Percentiles rank a stretch among this genome's conserved stretches.
Evolutionary conservation across 2,329 filamentous ascomycete species (phyloP).

Genomic region (Juglanconis sp.): DNA sequence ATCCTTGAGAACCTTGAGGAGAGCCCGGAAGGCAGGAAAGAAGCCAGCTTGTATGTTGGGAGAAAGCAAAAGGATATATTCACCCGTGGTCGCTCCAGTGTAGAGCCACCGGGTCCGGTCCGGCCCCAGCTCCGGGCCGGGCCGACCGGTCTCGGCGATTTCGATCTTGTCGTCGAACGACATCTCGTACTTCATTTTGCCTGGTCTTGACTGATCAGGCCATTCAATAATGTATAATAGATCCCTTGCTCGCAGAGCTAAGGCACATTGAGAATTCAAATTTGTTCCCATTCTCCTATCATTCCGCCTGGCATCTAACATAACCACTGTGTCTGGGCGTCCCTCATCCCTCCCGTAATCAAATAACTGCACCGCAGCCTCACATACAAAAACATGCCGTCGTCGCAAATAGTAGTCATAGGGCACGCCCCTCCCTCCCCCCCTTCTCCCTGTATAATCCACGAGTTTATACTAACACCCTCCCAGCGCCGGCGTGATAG

Average conservation of each 20-base stretch:
- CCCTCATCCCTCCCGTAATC: background rate
- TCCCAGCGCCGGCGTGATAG: constrained; percentile 50
- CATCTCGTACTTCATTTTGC: background rate
- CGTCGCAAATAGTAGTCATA: constrained; percentile 1
- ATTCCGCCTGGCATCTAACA: too few species aligned
- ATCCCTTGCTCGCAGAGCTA: background rate
- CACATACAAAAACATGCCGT: background rate
- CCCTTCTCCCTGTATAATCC: background rate
- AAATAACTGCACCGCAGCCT: background rate
- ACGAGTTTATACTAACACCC: background rate
- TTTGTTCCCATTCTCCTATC: too few species aligned
- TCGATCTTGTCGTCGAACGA: background rate
- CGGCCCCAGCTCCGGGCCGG: background rate
- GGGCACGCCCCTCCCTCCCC: background rate
- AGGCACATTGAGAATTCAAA: too few species aligned
- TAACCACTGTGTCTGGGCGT: background rate
- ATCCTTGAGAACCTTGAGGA: too few species aligned
- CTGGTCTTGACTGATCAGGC: background rate
- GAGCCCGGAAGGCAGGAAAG: too few species aligned
- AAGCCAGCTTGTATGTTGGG: background rate
- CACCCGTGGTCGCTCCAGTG: too few species aligned
- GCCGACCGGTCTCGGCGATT: constrained; percentile 2
- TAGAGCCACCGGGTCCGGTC: too few species aligned
- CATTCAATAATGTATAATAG: background rate
- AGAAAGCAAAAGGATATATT: background rate